Evolutionary conservation across 2,329 filamentous ascomycete genomes (phyloP).

Genomic region (Trichoderma atroviride): DNA sequence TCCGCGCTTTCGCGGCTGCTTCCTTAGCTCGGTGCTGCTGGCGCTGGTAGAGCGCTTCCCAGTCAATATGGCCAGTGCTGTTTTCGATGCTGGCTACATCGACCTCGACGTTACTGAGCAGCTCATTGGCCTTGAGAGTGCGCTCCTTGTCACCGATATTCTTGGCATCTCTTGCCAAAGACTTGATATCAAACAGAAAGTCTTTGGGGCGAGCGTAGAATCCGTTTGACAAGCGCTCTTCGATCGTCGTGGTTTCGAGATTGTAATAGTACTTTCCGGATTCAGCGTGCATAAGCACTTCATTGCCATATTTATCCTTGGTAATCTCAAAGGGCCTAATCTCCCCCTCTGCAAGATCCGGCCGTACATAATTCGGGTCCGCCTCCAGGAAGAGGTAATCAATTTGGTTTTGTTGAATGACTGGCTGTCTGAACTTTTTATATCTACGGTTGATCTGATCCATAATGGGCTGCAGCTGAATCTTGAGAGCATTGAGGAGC

Average conservation of each 20-base stretch:
- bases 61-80: slow-evolving; percentile 70
- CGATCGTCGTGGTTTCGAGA: slow-evolving; percentile 86
- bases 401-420: slow-evolving; percentile 73
- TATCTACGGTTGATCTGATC: slow-evolving; percentile 92
- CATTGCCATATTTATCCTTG: slow-evolving; percentile 76
- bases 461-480: slow-evolving; percentile 91
- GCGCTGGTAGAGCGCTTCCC: slow-evolving; percentile 77
- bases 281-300: slow-evolving; percentile 73
- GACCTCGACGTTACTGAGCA: slow-evolving; percentile 90
- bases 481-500: slow-evolving; percentile 83
- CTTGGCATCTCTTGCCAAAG: slow-evolving; percentile 81
- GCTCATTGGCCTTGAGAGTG: slow-evolving; percentile 84
- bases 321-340: slow-evolving; percentile 77
- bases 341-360: slow-evolving; percentile 57
- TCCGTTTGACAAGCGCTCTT: slow-evolving; percentile 94
- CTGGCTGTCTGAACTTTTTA: slow-evolving; percentile 80
- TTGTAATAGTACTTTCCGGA: slow-evolving; percentile 93
- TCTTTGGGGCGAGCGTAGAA: slow-evolving; percentile 91
- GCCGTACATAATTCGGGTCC: slow-evolving; percentile 69
- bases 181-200: slow-evolving; percentile 84
- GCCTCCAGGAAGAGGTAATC: slow-evolving; percentile 83
- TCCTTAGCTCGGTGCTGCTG: slow-evolving; percentile 67
- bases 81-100: slow-evolving; percentile 79
- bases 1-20: slow-evolving; percentile 62
- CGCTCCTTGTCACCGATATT: slow-evolving; percentile 81